phyloP scores from a whole-genome alignment of 768 basidiomycete genomes.

The Boletellus emodensis region DNA sequence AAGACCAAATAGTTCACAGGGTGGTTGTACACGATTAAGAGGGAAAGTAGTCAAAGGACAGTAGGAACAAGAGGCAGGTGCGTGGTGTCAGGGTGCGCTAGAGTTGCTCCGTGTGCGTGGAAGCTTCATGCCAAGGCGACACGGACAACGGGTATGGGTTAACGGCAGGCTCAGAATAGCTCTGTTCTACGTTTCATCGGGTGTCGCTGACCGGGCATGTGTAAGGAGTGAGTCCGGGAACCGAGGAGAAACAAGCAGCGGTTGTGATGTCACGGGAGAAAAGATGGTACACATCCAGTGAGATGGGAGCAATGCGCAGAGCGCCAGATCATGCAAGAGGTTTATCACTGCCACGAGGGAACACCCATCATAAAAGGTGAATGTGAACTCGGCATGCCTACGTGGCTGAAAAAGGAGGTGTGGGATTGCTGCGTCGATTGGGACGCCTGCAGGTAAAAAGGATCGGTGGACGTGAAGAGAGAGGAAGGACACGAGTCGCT shows the following conservation, averaged over 20 bases:
- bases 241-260: neutral
- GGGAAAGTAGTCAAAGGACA: constrained; percentile 6
- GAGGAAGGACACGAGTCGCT: constrained; percentile 26
- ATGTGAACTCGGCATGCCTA: constrained; percentile 35
- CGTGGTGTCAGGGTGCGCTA: neutral
- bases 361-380: constrained; percentile 37
- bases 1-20: constrained; percentile 5
- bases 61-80: neutral
- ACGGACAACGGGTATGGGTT: constrained; percentile 6
- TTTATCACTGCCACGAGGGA: constrained; percentile 23
- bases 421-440: constrained; percentile 35
- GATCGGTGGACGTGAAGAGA: constrained; percentile 44
- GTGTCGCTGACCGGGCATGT: neutral
- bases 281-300: constrained; percentile 5
- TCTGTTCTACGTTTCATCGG: constrained; percentile 14
- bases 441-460: constrained; percentile 45
- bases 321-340: neutral
- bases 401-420: constrained; percentile 35
- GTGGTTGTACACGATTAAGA: constrained; percentile 16
- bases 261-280: constrained; percentile 11
- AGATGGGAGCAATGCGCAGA: neutral
- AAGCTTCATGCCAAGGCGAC: neutral
- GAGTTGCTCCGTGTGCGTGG: neutral
- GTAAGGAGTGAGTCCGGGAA: neutral
- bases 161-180: neutral